Base-by-base conservation (phyloP, 78 protist species). In the Reticulomyxa filosa region DNA sequence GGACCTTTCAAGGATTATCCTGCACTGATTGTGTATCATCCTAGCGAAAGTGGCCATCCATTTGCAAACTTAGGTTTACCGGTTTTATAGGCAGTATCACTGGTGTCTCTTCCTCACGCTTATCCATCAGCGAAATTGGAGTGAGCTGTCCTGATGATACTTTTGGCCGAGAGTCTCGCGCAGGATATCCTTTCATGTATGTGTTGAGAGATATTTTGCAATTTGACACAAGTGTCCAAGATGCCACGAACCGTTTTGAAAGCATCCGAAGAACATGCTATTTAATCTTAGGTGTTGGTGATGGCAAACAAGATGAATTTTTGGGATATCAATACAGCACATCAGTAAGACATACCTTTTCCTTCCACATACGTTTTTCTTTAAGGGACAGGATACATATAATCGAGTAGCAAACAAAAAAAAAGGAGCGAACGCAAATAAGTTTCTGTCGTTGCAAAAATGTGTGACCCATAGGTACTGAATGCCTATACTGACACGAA, bases 61-160 rank as follows among this genome's bases (percentile, higher is more conserved):
- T 76, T 69, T 17, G 37, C 79, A 1, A 5, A 46, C 11, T 23
- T 77, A 20, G 20, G 76, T 13, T 57, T 74, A 71, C 80, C 13
- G 83, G 83, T 30, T 73, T 78, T 35, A 20, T 78, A 1, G 83
- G 83, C 23, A 30, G 73, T 50, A 46, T 78, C 22, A 73, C 79
- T 22, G 79, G 74, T 33, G 72, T 65, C 46, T 35, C 65, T 4
- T 6, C 7, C 51, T 51, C 52, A 13, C 46, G 57, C 22, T 39
- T 69, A 1, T 78, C 61, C 23, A 51, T 78, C 33, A 68, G 74
- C 23, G 83, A 78, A 27, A 78, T 69, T 25, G 72, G 83, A 78
- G 46, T 30, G 29, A 8, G 67, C 29, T 53, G 37, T 35, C 63
- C 65, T 61, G 69, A 78, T 27, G 83, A 67, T 2, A 56, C 76